Evolutionary conservation across 2,329 filamentous ascomycete species (phyloP).

Genomic region (Apiospora aurea): DNA sequence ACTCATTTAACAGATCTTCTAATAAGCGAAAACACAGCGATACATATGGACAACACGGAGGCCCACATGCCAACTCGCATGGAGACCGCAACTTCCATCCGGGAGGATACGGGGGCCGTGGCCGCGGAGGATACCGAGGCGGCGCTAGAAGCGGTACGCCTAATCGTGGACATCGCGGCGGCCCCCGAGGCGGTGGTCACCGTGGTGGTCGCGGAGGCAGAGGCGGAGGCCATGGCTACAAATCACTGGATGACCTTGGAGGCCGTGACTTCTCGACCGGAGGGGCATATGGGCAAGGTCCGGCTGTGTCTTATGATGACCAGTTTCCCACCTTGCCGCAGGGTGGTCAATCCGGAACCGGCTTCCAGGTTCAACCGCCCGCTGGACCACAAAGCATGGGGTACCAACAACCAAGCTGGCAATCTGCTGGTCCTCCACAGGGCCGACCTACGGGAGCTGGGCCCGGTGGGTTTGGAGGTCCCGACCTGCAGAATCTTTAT

Average conservation of each 20-base stretch:
- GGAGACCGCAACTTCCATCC: slow-evolving; percentile 52
- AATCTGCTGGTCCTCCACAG: not conserved
- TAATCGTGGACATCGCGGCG: slow-evolving; percentile 45
- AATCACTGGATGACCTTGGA: slow-evolving; percentile 72
- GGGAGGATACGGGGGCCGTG: slow-evolving; percentile 50
- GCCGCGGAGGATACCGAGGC: slow-evolving; percentile 32
- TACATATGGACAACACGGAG: slow-evolving; percentile 42
- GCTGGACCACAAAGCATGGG: not conserved
- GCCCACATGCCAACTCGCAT: slow-evolving; percentile 42
- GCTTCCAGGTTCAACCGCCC: slow-evolving; percentile 29
- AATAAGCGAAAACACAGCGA: slow-evolving; percentile 64
- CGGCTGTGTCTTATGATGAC: slow-evolving; percentile 56
- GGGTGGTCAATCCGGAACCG: slow-evolving; percentile 33
- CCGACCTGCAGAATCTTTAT: slow-evolving; percentile 28
- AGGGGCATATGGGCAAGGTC: slow-evolving; percentile 47
- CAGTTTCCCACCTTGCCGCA: slow-evolving; percentile 39
- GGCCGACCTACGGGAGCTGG: slow-evolving; percentile 14
- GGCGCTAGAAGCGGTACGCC: slow-evolving; percentile 45
- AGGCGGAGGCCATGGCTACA: slow-evolving; percentile 63
- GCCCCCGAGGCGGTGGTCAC: slow-evolving; percentile 47
- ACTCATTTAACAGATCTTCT: slow-evolving; percentile 64
- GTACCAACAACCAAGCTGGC: slow-evolving; percentile 9
- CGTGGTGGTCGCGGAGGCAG: slow-evolving; percentile 43
- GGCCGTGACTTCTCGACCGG: slow-evolving; percentile 54
- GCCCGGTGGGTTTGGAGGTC: slow-evolving; percentile 4